phyloP scores from a whole-genome alignment of 2,329 filamentous ascomycete species.

The Diaporthe eres region DNA sequence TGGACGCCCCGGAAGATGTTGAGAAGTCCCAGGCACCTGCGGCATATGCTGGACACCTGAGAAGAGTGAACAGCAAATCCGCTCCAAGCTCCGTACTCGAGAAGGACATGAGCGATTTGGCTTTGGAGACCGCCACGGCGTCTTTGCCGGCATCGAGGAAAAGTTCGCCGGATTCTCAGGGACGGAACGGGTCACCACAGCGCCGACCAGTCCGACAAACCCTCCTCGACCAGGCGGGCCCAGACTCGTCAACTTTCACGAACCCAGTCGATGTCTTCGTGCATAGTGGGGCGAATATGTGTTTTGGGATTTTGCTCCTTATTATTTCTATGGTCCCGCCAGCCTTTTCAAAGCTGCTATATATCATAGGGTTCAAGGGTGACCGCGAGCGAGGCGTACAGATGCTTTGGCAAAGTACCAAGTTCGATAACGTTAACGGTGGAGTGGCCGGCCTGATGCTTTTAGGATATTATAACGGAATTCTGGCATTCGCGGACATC shows the following conservation, averaged over 20 bases:
- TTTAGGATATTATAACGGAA: conserved; percentile 88
- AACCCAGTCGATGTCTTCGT: conserved; percentile 89
- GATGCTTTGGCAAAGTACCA: conserved; percentile 92
- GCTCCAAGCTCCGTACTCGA: conserved; percentile 38
- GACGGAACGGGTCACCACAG: conserved; percentile 35
- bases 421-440: conserved; percentile 91
- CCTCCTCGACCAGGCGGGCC: conserved; percentile 54
- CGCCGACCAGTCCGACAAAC: conserved; percentile 49
- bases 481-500: conserved; percentile 91
- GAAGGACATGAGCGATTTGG: conserved; percentile 35
- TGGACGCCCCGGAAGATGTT: conserved; percentile 65
- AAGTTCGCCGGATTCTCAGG: conserved; percentile 33
- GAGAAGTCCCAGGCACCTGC: conserved; percentile 60
- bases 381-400: conserved; percentile 85
- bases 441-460: conserved; percentile 87
- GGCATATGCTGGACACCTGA: conserved; percentile 61
- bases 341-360: conserved; percentile 87
- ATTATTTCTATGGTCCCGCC: conserved; percentile 95
- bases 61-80: conserved; percentile 48
- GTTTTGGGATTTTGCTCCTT: conserved; percentile 87
- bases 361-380: conserved; percentile 91
- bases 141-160: conserved; percentile 33
- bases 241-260: conserved; percentile 75
- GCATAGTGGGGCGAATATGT: conserved; percentile 89
- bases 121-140: conserved; percentile 11